A percentile compares a stretch with the other conserved stretches of the same genome.
phyloP scores from a whole-genome alignment of 177 flowering plant species.

The Vitis hybrid region DNA sequence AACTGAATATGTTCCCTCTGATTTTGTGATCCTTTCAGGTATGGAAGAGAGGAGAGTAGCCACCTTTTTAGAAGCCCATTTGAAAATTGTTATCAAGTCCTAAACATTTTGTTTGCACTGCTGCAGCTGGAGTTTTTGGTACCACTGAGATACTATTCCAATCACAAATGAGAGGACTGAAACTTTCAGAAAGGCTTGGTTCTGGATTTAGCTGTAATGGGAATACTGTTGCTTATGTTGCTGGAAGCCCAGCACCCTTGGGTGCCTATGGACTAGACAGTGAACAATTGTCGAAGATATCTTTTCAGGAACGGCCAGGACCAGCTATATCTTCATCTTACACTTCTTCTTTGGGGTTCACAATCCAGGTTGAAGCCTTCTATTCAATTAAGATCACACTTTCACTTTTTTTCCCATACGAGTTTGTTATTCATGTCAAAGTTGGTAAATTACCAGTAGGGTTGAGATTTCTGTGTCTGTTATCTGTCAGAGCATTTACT shows the following conservation, averaged over 20 bases:
- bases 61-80: no score
- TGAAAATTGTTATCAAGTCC: not conserved
- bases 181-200: conserved; percentile 50
- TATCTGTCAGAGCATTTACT: no score
- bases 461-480: no score
- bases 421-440: not conserved
- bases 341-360: conserved; percentile 62
- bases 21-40: conserved; percentile 66
- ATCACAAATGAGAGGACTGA: conserved; percentile 53
- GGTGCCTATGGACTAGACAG: conserved; percentile 36
- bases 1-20: conserved; percentile 38
- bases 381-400: not conserved
- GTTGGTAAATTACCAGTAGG: no score
- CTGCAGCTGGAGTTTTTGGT: conserved; percentile 66
- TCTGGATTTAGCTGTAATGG: conserved; percentile 58
- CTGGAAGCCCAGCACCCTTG: conserved; percentile 55
- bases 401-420: not conserved
- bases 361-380: conserved; percentile 46
- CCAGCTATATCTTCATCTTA: conserved; percentile 57
- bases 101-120: not conserved
- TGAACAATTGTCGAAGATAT: conserved; percentile 29
- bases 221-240: conserved; percentile 49
- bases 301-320: conserved; percentile 59
- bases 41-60: not conserved
- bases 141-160: conserved; percentile 51